These are phyloP conservation scores for Aspergillus niger DNA, from an alignment of 2,329 filamentous ascomycete genomes.

Conservation along the genomic window DNA sequence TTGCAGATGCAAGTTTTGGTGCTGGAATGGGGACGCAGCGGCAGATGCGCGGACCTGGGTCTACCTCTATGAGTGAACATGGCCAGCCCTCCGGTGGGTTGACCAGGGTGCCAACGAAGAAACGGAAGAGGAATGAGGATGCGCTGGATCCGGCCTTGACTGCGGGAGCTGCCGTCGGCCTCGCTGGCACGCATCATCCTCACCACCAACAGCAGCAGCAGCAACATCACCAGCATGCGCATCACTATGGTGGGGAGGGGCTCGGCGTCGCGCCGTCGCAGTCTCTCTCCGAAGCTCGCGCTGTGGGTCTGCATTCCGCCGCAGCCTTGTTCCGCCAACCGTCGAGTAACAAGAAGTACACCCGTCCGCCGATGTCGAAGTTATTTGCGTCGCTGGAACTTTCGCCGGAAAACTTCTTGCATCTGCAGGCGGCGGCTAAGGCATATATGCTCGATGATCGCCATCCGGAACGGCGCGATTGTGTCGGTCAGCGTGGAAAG, in stretches of 20 bases:
- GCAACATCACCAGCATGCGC: slow-evolving; percentile 27
- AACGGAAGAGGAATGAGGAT: slow-evolving; percentile 45
- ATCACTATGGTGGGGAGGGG: slow-evolving; percentile 33
- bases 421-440: slow-evolving; percentile 59
- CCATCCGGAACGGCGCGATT: slow-evolving; percentile 58
- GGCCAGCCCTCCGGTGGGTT: slow-evolving; percentile 31
- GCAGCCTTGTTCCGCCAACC: slow-evolving; percentile 56
- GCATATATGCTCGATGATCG: slow-evolving; percentile 59
- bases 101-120: slow-evolving; percentile 40
- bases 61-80: slow-evolving; percentile 28
- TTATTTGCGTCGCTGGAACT: slow-evolving; percentile 59
- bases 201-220: slow-evolving; percentile 29
- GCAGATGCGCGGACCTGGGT: slow-evolving; percentile 30
- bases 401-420: slow-evolving; percentile 58
- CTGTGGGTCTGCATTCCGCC: slow-evolving; percentile 56
- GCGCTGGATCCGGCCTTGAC: slow-evolving; percentile 41
- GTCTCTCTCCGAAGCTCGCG: slow-evolving; percentile 47
- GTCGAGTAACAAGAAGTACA: slow-evolving; percentile 57
- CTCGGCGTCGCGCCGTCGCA: slow-evolving; percentile 41
- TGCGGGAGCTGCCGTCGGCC: slow-evolving; percentile 26
- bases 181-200: slow-evolving; percentile 26
- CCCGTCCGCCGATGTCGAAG: slow-evolving; percentile 60
- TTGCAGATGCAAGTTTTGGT: slow-evolving; percentile 39
- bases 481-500: slow-evolving; percentile 58
- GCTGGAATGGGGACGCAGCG: slow-evolving; percentile 29